Base-by-base conservation (phyloP, 164 flowering plant species). In the Nymphaea colorata region DNA sequence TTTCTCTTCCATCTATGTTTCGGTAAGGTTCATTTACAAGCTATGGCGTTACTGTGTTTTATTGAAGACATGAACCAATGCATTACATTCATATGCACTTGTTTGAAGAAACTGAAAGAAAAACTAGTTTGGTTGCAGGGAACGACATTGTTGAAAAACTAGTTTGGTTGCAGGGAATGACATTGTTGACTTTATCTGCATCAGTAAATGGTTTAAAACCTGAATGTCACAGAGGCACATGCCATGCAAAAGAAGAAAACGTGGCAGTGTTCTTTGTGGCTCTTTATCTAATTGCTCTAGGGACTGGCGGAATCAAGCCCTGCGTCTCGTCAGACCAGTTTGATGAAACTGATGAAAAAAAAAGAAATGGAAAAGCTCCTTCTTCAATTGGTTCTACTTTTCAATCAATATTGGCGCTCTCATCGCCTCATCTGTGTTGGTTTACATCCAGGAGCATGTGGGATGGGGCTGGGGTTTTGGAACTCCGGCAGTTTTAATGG, bases 381-480 rank as follows among this genome's bases (percentile, higher is more conserved):
- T n/a, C n/a, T n/a, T n/a, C n/a, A n/a, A n/a, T n/a, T n/a, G n/a
- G n/a, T n/a, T n/a, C n/a, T n/a, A n/a, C n/a, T n/a, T n/a, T n/a
- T n/a, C n/a, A n/a, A n/a, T n/a, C n/a, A n/a, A 82, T 64, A 66
- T 82, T 18, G 85, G 82, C 6, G 82, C 85, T 3, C 76, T 82
- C 42, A 71, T 79, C 64, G 82, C 85, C 53, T 69, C 81, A 2
- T 77, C 82, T 4, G 74, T 78, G 41, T 62, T 82, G 74, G 82
- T 82, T 36, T 82, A 74, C 71, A 64, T 82, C 55, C 82, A 82
- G 69, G 76, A 62, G 68, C 72, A 76, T 69, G 85, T 79, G 42
- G 82, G 82, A 0, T 82, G 82, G 82, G 82, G 76, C 1, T 69
- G 77, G 80, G 82, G 82, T 2, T 82, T 82, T 69, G 82, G 85